Percentiles rank a stretch among this genome's conserved stretches.
These are phyloP conservation scores for Diaporthe destruens DNA, from an alignment of 2,329 filamentous ascomycete species.

Conservation along the genomic window DNA sequence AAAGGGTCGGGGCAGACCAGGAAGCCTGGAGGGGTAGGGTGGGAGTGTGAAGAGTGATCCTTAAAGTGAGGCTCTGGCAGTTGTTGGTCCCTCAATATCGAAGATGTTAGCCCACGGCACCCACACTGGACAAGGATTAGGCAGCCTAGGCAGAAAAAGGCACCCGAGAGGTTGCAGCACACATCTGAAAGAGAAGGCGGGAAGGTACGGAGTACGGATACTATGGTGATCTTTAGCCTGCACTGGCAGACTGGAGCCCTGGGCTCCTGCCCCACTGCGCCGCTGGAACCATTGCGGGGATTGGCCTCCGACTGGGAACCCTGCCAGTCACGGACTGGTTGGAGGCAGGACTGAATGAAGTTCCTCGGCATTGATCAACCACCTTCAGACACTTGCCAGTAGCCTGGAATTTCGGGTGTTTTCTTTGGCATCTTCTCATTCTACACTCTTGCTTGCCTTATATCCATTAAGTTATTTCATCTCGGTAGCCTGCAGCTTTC, in stretches of 20 bases:
- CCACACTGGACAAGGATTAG: constrained; percentile 14
- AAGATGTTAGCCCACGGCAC: constrained; percentile 2
- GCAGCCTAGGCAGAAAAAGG: constrained; percentile 11
- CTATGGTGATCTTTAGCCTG: neutral
- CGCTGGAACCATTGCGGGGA: constrained; percentile 25
- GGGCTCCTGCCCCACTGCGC: constrained; percentile 18
- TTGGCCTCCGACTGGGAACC: constrained; percentile 7
- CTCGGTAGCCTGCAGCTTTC: neutral
- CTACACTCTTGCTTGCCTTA: neutral
- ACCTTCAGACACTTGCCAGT: constrained; percentile 14
- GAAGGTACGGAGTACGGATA: no score
- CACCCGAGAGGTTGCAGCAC: constrained; percentile 2
- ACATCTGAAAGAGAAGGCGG: constrained; percentile 36
- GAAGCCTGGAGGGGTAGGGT: neutral
- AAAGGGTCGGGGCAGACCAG: neutral
- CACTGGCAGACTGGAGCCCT: neutral
- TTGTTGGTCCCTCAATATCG: neutral
- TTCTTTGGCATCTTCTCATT: constrained; percentile 21
- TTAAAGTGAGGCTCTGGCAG: constrained; percentile 27
- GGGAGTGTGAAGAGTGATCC: constrained; percentile 41
- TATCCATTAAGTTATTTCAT: neutral
- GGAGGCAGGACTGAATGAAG: constrained; percentile 5
- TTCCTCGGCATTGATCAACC: constrained; percentile 36
- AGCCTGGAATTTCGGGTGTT: constrained; percentile 7
- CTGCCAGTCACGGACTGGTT: constrained; percentile 8